Conservation (phyloP, 768 basidiomycete genomes). For the Naematelia aurantialba region DNA sequence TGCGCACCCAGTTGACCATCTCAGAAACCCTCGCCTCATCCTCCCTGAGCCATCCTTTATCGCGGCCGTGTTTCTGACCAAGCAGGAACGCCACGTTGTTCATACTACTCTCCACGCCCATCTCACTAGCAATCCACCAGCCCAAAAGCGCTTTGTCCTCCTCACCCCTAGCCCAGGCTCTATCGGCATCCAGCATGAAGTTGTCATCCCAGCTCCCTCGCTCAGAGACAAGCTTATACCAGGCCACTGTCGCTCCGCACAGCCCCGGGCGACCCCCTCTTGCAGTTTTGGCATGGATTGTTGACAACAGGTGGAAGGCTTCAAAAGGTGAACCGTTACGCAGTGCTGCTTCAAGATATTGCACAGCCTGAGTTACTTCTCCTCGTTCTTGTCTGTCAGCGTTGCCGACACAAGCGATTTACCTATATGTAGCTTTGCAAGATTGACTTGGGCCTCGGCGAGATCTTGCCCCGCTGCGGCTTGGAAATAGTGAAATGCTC, state of each 20-base stretch:
- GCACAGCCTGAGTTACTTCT: slow-evolving; percentile 64
- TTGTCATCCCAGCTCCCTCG: slow-evolving; percentile 82
- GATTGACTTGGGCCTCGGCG: slow-evolving; percentile 84
- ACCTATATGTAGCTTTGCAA: slow-evolving; percentile 63
- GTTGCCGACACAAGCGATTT: slow-evolving; percentile 4
- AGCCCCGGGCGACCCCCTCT: slow-evolving; percentile 56
- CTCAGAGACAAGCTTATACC: slow-evolving; percentile 88
- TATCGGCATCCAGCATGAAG: slow-evolving; percentile 68
- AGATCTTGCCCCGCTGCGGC: slow-evolving; percentile 81
- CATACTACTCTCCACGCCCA: slow-evolving; percentile 86
- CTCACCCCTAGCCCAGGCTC: slow-evolving; percentile 62
- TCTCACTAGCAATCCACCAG: slow-evolving; percentile 93
- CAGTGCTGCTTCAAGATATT: slow-evolving; percentile 77
- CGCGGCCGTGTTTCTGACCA: slow-evolving; percentile 68
- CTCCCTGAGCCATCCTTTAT: slow-evolving; percentile 5
- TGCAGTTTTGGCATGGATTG: slow-evolving; percentile 66
- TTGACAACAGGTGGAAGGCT: slow-evolving; percentile 87
- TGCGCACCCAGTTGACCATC: slow-evolving; percentile 67
- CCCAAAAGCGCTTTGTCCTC: slow-evolving; percentile 80
- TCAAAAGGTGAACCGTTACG: slow-evolving; percentile 88
- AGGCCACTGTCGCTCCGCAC: slow-evolving; percentile 85
- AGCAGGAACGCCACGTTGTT: slow-evolving; percentile 90
- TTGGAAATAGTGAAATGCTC: slow-evolving; percentile 65
- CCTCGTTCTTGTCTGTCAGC: slow-evolving; percentile 58
- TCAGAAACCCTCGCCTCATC: neutral